phyloP scores from a whole-genome alignment of 768 basidiomycete species.

The Amanita subjunquillea region DNA sequence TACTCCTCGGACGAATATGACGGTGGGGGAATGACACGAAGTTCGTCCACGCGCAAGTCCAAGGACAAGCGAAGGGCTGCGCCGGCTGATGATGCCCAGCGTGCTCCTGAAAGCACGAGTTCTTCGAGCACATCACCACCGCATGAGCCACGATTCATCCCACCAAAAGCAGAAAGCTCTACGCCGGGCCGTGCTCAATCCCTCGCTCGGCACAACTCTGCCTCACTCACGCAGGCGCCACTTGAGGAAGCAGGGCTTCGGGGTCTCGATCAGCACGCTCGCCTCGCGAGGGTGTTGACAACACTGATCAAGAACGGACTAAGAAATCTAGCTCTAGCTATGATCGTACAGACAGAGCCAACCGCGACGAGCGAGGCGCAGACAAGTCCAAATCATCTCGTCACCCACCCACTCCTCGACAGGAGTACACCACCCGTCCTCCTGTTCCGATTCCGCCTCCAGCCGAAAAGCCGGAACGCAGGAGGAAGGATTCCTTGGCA shows the following conservation, averaged over 20 bases:
- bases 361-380: background rate
- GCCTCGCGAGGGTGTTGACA: background rate
- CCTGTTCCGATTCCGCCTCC: background rate
- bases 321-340: background rate
- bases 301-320: background rate
- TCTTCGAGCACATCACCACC: background rate
- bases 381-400: background rate
- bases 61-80: background rate
- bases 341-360: background rate
- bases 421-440: background rate
- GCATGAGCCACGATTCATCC: background rate
- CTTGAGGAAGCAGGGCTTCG: background rate
- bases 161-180: background rate
- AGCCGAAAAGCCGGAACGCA: background rate
- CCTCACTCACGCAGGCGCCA: background rate
- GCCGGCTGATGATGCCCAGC: background rate
- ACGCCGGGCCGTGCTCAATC: background rate
- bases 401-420: background rate
- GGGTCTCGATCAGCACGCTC: background rate
- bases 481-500: constrained; percentile 8
- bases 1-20: constrained; percentile 1
- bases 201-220: background rate
- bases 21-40: background rate
- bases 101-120: background rate
- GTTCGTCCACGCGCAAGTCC: background rate